phyloP scores from a whole-genome alignment of 2,329 filamentous ascomycete genomes.

The Botrytis fragariae region DNA sequence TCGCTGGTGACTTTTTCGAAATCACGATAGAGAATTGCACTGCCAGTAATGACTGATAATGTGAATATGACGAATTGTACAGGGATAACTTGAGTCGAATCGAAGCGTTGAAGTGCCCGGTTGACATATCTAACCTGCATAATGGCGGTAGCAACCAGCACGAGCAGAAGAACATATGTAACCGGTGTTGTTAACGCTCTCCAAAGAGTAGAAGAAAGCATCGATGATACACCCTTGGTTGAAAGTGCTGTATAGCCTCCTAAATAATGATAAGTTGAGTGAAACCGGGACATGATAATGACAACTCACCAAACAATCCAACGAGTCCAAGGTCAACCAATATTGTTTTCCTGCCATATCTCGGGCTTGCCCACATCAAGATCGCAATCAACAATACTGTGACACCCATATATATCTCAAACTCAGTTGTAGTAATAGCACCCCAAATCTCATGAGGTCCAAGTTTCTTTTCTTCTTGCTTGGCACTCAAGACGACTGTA shows the following conservation, averaged over 20 bases:
- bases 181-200: conserved; percentile 87
- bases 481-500: conserved; percentile 88
- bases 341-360: conserved; percentile 81
- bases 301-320: conserved; percentile 76
- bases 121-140: conserved; percentile 99
- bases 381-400: conserved; percentile 70
- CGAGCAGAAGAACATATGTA: conserved; percentile 77
- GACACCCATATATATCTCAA: conserved; percentile 83
- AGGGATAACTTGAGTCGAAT: conserved; percentile 96
- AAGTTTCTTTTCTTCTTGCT: conserved; percentile 83
- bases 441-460: conserved; percentile 87
- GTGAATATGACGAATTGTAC: conserved; percentile 98
- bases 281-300: neutral
- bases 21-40: conserved; percentile 88
- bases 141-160: conserved; percentile 80
- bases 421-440: conserved; percentile 82
- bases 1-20: conserved; percentile 78
- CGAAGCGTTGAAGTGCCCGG: conserved; percentile 83
- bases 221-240: conserved; percentile 93
- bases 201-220: conserved; percentile 88
- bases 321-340: conserved; percentile 92
- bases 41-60: conserved; percentile 89
- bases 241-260: conserved; percentile 95
- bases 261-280: conserved; percentile 39
- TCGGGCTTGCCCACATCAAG: conserved; percentile 79